Conservation (phyloP, 179 eudicot genomes). For the Spergularia azorica region DNA sequence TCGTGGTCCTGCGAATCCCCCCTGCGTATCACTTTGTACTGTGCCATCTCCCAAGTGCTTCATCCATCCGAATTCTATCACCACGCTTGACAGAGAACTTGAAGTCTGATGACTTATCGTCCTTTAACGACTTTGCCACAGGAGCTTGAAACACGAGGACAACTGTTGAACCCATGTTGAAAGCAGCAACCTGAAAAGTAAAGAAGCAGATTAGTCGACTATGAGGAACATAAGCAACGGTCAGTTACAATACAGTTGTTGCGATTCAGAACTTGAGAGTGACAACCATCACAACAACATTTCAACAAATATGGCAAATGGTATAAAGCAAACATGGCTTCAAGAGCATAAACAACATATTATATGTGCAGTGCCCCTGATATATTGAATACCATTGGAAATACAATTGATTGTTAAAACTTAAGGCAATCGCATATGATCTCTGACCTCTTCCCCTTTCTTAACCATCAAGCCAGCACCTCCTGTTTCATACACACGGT, state of each 20-base stretch:
- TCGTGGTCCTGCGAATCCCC: neutral
- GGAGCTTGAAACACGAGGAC: conserved; percentile 95
- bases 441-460: conserved; percentile 88
- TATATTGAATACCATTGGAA: neutral
- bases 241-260: neutral
- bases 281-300: neutral
- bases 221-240: neutral
- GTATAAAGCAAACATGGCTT: neutral
- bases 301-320: neutral
- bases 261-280: neutral
- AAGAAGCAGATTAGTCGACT: neutral
- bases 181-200: conserved; percentile 73
- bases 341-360: neutral
- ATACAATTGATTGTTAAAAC: too few relatives aligned
- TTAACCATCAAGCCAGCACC: conserved; percentile 63
- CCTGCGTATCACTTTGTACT: conserved; percentile 28
- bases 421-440: neutral
- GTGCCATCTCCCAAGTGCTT: conserved; percentile 77
- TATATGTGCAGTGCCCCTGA: neutral
- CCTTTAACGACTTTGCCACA: conserved; percentile 35
- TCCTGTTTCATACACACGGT: conserved; percentile 66
- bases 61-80: conserved; percentile 74
- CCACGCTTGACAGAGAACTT: conserved; percentile 63
- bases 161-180: conserved; percentile 98
- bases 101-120: conserved; percentile 53